Evolutionary conservation across 2,329 filamentous ascomycete genomes (phyloP), one percentile per base, ranked within the genome.

Genomic region (Pestalotiopsis sp.): DNA sequence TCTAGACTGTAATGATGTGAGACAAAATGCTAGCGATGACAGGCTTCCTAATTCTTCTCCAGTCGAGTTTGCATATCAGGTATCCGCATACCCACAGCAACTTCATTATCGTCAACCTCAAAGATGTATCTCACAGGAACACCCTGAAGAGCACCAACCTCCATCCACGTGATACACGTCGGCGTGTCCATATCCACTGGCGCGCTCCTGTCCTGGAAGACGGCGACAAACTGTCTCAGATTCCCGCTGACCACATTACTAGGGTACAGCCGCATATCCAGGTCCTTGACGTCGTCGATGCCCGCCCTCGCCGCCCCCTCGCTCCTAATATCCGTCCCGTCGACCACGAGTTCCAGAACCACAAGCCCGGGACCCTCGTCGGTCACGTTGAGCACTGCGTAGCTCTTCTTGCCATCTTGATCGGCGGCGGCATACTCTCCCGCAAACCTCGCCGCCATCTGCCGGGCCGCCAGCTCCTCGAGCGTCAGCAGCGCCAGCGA

Each of bases 221-320:
- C 73, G 0, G 73, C 74, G 0, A 80, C 68, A 20, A 77, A 79
- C 64, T 79, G 77, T 1, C 76, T 74, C 7, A 55, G 67, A 0
- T 2, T 65, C 1, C 64, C 36, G 2, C 71, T 70, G 36, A 67
- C 64, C 5, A 79, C 69, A 39, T 79, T 79, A 1, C 74, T 76
- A 0, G 77, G 77, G 66, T 80, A 80, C 0, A 78, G 38, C 59
- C 71, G 65, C 60, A 75, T 78, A 65, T 80, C 77, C 0, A 79
- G 64, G 4, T 74, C 65, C 1, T 66, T 66, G 0, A 67, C 2
- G 5, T 72, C 52, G 14, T 72, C 52, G 14, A 79, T 72, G 0
- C 72, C 72, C 2, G 75, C 68, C 27, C 67, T 71, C 17, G 66
- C 12, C 0, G 78, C 76, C 14, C 71, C 62, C 31, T 74, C 64